Conservation (phyloP, 495 filamentous ascomycete species). For the Aspergillus indologenus region DNA sequence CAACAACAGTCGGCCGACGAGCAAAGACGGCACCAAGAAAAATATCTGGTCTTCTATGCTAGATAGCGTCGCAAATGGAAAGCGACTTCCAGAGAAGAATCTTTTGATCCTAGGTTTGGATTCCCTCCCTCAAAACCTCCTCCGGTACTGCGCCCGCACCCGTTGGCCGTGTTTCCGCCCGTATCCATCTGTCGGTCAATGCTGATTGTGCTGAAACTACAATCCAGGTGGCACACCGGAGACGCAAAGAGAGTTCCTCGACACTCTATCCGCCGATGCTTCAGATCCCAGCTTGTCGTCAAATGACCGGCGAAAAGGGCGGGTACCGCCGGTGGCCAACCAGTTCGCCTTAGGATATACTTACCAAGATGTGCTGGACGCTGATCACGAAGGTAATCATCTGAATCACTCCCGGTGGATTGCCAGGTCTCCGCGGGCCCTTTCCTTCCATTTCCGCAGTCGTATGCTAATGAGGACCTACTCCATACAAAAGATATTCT, state of each 20-base stretch:
- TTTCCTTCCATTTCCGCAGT: background rate
- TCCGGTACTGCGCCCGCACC: background rate
- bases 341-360: constrained; percentile 92
- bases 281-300: constrained; percentile 45
- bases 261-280: constrained; percentile 67
- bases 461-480: background rate
- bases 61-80: constrained; percentile 83
- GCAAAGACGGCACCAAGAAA: constrained; percentile 72
- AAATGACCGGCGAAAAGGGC: constrained; percentile 58
- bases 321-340: constrained; percentile 80
- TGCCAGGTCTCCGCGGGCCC: background rate
- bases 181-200: background rate
- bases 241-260: constrained; percentile 85
- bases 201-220: constrained; percentile 21
- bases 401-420: background rate
- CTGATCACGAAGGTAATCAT: constrained; percentile 91
- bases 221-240: constrained; percentile 77
- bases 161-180: background rate
- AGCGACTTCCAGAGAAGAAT: constrained; percentile 89
- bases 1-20: constrained; percentile 52
- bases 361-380: constrained; percentile 91
- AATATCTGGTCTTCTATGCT: constrained; percentile 96
- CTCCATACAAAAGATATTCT: constrained; percentile 63
- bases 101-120: constrained; percentile 72
- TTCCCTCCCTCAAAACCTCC: background rate